Evolutionary conservation across 805 yeast genomes (phyloP).

Genomic region (Candida ipomoeae): DNA sequence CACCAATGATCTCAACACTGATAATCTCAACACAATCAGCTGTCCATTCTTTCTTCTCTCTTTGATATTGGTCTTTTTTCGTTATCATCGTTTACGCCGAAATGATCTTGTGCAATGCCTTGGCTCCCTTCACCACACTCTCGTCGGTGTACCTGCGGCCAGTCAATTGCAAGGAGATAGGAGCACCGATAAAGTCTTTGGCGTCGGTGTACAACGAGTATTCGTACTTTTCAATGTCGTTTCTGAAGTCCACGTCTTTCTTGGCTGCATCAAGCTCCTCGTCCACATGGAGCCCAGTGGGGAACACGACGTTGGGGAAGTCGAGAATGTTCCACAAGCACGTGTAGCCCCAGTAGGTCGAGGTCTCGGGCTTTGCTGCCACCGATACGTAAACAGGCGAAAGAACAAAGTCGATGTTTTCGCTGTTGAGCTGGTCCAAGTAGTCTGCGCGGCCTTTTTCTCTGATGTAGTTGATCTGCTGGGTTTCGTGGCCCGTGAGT

Average conservation of each 20-base stretch:
- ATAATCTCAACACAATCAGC: too few species aligned
- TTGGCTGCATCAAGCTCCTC: constrained; percentile 14
- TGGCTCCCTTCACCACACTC: constrained; percentile 17
- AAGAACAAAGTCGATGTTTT: constrained; percentile 14
- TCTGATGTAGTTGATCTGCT: constrained; percentile 10
- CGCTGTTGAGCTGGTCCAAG: constrained; percentile 11
- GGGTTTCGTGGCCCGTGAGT: constrained; percentile 15
- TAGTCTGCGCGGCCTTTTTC: constrained; percentile 14
- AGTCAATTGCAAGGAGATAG: constrained; percentile 18
- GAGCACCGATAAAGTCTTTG: constrained; percentile 15
- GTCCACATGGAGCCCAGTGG: constrained; percentile 18
- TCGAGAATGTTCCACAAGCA: constrained; percentile 19
- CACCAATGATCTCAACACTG: too few species aligned
- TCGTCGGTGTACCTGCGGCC: constrained; percentile 19
- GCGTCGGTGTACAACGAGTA: constrained; percentile 19
- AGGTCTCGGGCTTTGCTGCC: constrained; percentile 17
- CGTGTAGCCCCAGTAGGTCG: constrained; percentile 20
- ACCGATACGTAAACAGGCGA: constrained; percentile 18
- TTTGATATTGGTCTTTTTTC: neutral
- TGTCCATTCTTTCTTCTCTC: too few species aligned
- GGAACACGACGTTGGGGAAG: constrained; percentile 20
- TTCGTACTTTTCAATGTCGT: constrained; percentile 18
- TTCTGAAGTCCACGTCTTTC: constrained; percentile 13
- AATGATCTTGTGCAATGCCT: constrained; percentile 15
- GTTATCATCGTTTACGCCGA: neutral